Percentiles rank a stretch among this genome's conserved stretches.
These are phyloP conservation scores for Sporothrix protearum DNA, from an alignment of 2,329 filamentous ascomycete species.

Conservation along the genomic window DNA sequence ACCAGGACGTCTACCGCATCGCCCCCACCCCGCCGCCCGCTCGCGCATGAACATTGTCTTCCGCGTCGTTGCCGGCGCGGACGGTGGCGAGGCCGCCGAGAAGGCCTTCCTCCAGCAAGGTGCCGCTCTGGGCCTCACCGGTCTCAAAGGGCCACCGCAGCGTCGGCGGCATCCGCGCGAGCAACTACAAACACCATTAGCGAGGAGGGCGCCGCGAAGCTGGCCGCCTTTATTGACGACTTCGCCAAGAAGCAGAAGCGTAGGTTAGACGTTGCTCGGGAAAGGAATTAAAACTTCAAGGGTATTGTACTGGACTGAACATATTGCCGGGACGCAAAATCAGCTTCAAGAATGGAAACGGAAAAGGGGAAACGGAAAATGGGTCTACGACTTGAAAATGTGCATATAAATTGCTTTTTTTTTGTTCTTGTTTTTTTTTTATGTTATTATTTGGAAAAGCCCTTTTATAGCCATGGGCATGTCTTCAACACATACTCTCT, in stretches of 20 bases:
- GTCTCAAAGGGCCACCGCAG: constrained; percentile 87
- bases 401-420: neutral
- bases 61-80: constrained; percentile 57
- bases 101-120: constrained; percentile 75
- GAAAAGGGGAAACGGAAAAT: neutral
- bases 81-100: constrained; percentile 63
- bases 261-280: neutral
- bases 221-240: constrained; percentile 58
- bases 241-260: constrained; percentile 44
- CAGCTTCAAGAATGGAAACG: neutral
- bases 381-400: neutral
- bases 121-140: constrained; percentile 64
- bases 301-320: neutral
- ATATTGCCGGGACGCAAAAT: neutral
- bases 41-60: constrained; percentile 97
- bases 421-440: neutral
- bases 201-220: constrained; percentile 62
- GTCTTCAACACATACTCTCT: constrained; percentile 1
- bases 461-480: neutral
- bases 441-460: neutral
- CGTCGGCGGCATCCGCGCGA: constrained; percentile 79
- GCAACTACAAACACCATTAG: constrained; percentile 90
- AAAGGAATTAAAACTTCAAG: neutral
- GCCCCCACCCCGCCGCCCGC: constrained; percentile 72
- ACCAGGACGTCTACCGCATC: constrained; percentile 69